Base-by-base conservation (phyloP, 2,329 filamentous ascomycete species). In the Chaetothyriales sp. region DNA sequence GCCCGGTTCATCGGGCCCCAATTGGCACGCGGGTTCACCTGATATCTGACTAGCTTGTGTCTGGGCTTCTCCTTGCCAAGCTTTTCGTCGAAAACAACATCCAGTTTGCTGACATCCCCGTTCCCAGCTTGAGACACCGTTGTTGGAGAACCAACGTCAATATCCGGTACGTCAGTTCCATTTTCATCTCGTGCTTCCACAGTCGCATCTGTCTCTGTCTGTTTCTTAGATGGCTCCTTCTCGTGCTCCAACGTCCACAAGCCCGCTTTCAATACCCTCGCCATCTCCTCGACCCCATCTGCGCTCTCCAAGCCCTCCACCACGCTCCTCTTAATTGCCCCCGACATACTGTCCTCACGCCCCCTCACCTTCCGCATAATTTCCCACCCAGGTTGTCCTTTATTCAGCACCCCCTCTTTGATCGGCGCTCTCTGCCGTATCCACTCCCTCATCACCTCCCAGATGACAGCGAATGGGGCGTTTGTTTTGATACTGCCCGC, bases 391-490 rank as follows among this genome's bases (percentile, higher is more conserved):
- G 88, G 73, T 49, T 77, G 86, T n/a, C 77, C 77, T 43, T 81
- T 75, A 61, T 80, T 84, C 51, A 94, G 73, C 18, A 80, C 80
- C 1, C 78, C 78, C 37, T 82, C 78, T 64, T 86, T 94, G 53
- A 94, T 75, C 0, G 89, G 89, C 0, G 79, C 76, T 62, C 83
- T 85, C 64, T 94, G 88, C 20, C 83, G 78, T 13, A 86, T 80
- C 88, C 89, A 98, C 68, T 95, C 89, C 22, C 86, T 78, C 80
- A 97, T 92, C 25, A 97, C 73, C 65, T 94, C 85, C 89, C 92
- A 97, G 47, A 98, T 78, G 0, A 87, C 82, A 4, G 74, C 74
- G 89, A 89, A 98, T 0, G 89, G 86, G 13, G 92, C 92, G 67
- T 97, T 82, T 0, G 92, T 97, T 71, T 94, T 94, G 68, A 97